Evolutionary conservation across 805 yeast genomes (phyloP).

Genomic region (Candida anglica): DNA sequence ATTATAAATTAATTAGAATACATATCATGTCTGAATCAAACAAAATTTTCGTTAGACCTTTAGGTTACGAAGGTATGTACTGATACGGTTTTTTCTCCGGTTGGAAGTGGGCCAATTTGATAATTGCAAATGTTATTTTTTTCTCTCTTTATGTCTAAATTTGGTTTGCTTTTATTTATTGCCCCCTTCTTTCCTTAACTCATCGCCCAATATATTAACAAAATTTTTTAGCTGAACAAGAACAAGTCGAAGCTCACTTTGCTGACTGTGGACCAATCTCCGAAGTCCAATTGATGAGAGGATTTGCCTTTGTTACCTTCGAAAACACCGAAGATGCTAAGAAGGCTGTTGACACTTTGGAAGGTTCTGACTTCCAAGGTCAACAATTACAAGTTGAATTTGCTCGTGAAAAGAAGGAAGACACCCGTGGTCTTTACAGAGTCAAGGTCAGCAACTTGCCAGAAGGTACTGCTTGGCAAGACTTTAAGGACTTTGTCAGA

Average conservation of each 20-base stretch:
- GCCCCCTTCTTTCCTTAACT: too few species aligned
- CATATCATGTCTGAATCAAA: conserved; percentile 17
- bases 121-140: background rate
- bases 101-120: conserved; percentile 1
- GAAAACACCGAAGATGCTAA: conserved; percentile 56
- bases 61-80: conserved; percentile 46
- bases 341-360: conserved; percentile 44
- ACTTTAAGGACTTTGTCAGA: conserved; percentile 83
- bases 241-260: conserved; percentile 68
- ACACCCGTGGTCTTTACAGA: conserved; percentile 71
- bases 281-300: conserved; percentile 70
- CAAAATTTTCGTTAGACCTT: conserved; percentile 57
- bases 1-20: background rate
- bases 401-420: conserved; percentile 53
- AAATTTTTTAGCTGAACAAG: conserved; percentile 32
- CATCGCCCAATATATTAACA: too few species aligned
- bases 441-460: conserved; percentile 68
- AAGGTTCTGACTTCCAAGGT: conserved; percentile 46
- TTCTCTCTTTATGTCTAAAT: background rate
- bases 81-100: background rate
- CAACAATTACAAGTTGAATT: conserved; percentile 48
- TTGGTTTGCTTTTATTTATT: too few species aligned
- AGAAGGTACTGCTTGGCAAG: conserved; percentile 81
- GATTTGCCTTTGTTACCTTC: conserved; percentile 87
- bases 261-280: conserved; percentile 61